A percentile compares a stretch with the other conserved stretches of the same genome.
Conservation (phyloP, 495 filamentous ascomycete species). For the Daldinia caldariorum region DNA sequence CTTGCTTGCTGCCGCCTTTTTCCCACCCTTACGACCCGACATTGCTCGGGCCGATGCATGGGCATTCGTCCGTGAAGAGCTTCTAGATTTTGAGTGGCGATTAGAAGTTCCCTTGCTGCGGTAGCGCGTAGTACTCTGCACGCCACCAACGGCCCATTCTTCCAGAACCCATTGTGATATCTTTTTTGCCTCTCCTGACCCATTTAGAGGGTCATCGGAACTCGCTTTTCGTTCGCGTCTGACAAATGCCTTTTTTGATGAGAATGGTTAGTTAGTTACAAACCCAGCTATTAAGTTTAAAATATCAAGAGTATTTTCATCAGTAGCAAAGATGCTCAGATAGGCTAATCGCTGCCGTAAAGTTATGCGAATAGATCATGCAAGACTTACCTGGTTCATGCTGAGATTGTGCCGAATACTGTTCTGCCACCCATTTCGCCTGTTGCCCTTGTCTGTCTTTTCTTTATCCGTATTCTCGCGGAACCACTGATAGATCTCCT, state of each 20-base stretch:
- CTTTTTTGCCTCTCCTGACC: conserved; percentile 46
- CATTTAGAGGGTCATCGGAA: conserved; percentile 19
- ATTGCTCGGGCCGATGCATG: conserved; percentile 27
- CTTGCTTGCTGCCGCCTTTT: conserved; percentile 27
- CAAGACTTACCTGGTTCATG: conserved; percentile 85
- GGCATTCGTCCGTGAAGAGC: not conserved
- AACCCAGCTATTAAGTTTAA: conserved; percentile 6
- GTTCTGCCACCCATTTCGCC: conserved; percentile 84
- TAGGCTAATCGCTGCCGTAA: not conserved
- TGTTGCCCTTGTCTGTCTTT: conserved; percentile 63
- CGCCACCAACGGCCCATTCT: conserved; percentile 53
- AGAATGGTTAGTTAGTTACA: conserved; percentile 16
- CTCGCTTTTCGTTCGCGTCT: conserved; percentile 50
- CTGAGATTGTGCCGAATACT: conserved; percentile 96
- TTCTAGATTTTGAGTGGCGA: conserved; percentile 15
- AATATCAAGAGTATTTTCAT: conserved; percentile 1
- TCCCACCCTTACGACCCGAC: conserved; percentile 37
- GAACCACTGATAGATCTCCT: conserved; percentile 94
- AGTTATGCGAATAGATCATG: conserved; percentile 10
- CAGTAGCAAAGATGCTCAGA: not conserved
- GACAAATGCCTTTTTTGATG: conserved; percentile 52
- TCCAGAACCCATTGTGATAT: conserved; percentile 56
- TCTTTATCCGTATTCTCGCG: conserved; percentile 75
- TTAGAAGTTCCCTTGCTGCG: conserved; percentile 50
- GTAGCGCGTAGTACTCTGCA: conserved; percentile 60